Percentiles rank a stretch among this genome's conserved stretches.
Evolutionary conservation across 495 filamentous ascomycete species (phyloP).

Genomic region (Penicillium longicatenatum): DNA sequence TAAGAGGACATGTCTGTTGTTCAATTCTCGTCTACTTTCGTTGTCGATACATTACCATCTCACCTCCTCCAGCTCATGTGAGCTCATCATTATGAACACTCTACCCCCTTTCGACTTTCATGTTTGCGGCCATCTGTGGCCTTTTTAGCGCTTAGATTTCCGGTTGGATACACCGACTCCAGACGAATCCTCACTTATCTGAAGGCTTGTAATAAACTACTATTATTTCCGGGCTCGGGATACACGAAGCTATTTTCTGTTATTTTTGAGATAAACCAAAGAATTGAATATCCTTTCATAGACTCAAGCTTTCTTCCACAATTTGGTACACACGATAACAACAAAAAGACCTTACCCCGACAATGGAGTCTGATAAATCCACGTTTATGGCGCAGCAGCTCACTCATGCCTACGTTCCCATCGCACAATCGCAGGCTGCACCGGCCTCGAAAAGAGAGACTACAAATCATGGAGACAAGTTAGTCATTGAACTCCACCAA

Average conservation of each 20-base stretch:
- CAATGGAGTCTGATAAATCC: not conserved
- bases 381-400: not conserved
- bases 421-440: constrained; percentile 62
- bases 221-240: not conserved
- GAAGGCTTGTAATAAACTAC: not conserved
- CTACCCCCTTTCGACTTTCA: not conserved
- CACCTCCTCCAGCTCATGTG: not conserved
- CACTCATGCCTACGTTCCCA: constrained; percentile 60
- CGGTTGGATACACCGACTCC: not conserved
- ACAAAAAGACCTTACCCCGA: too few species aligned
- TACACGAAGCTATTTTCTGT: not conserved
- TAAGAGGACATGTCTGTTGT: not conserved
- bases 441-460: constrained; percentile 54
- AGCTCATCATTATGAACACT: not conserved
- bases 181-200: not conserved
- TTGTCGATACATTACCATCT: not conserved
- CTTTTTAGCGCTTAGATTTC: not conserved
- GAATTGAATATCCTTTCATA: not conserved
- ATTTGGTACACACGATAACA: not conserved
- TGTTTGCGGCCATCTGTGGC: not conserved
- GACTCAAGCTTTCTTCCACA: not conserved
- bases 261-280: not conserved
- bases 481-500: not conserved
- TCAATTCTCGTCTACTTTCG: not conserved
- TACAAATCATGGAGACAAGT: constrained; percentile 11